These are phyloP conservation scores for Yamadazyma sp. DNA, from an alignment of 1,139 yeast genomes.

Conservation along the genomic window DNA sequence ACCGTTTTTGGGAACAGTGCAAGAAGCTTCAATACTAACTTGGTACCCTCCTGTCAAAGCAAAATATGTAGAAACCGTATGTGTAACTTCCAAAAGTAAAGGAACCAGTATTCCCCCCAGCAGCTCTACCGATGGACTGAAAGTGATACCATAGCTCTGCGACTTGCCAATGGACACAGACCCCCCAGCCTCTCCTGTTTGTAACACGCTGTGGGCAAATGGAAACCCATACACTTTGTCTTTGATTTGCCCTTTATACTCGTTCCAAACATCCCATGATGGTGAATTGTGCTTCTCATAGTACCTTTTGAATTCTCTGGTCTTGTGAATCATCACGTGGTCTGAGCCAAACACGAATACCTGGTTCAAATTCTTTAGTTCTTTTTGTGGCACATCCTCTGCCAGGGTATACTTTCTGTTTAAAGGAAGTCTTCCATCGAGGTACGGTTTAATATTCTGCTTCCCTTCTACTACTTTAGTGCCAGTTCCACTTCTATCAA, in stretches of 20 bases:
- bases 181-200: conserved; percentile 9
- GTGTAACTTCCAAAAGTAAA: background rate
- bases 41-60: conserved; percentile 5
- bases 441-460: background rate
- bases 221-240: conserved; percentile 11
- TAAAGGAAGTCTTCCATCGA: conserved; percentile 5
- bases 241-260: conserved; percentile 3
- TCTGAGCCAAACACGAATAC: conserved; percentile 5
- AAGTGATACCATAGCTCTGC: conserved; percentile 2
- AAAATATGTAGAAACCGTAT: background rate
- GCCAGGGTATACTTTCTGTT: conserved; percentile 2
- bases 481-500: too few relatives aligned
- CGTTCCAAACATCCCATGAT: conserved; percentile 10
- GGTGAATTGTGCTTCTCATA: conserved; percentile 1
- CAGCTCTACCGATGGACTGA: conserved; percentile 1
- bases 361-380: conserved; percentile 5
- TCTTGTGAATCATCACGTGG: conserved; percentile 9
- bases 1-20: conserved; percentile 11
- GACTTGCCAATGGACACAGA: conserved; percentile 5
- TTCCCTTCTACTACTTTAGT: conserved; percentile 3
- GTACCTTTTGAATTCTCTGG: conserved; percentile 2
- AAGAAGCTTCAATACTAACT: conserved; percentile 7
- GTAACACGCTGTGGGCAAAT: conserved; percentile 10
- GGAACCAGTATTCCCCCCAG: background rate
- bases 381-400: conserved; percentile 8